A percentile compares a stretch with the other conserved stretches of the same genome.
These are phyloP conservation scores for Microbotryomycetes sp. DNA, from an alignment of 1,284 basidiomycete species.

Conservation along the genomic window DNA sequence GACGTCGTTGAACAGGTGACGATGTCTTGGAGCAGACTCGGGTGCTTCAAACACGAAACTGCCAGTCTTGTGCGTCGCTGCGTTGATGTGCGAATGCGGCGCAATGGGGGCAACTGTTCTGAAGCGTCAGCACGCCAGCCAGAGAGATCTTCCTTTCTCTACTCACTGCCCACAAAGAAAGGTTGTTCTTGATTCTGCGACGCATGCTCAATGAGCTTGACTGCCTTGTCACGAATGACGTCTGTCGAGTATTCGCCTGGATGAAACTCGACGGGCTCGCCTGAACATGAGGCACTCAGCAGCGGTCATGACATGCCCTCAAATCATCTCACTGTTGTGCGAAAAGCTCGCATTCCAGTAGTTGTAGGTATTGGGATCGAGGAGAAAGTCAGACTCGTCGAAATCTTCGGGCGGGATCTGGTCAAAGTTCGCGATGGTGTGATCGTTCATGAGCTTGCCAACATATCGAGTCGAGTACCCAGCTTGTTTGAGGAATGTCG, in stretches of 20 bases:
- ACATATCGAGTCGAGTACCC: conserved; percentile 38
- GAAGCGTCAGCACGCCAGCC: too few relatives aligned
- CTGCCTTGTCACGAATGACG: conserved; percentile 30
- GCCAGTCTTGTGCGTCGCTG: neutral
- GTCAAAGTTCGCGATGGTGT: conserved; percentile 33
- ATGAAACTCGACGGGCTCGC: conserved; percentile 30
- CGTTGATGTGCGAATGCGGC: conserved; percentile 20
- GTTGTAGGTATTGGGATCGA: conserved; percentile 39
- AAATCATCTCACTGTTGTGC: neutral
- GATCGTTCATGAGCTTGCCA: conserved; percentile 40
- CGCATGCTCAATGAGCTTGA: conserved; percentile 33
- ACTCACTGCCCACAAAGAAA: conserved; percentile 35
- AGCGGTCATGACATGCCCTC: conserved; percentile 23
- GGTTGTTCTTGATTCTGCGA: conserved; percentile 21
- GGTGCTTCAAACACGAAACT: conserved; percentile 19
- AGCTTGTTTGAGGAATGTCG: conserved; percentile 34
- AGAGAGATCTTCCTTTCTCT: too few relatives aligned
- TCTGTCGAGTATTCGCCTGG: conserved; percentile 36
- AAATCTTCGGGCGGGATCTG: conserved; percentile 21
- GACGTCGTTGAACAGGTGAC: conserved; percentile 31
- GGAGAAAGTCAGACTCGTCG: conserved; percentile 34
- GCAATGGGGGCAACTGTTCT: conserved; percentile 27
- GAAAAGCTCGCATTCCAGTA: conserved; percentile 32
- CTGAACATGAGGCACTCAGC: neutral
- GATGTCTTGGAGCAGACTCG: conserved; percentile 30